phyloP scores from a whole-genome alignment of 106 monocot genomes.

The Dendrobium chrysotoxum region DNA sequence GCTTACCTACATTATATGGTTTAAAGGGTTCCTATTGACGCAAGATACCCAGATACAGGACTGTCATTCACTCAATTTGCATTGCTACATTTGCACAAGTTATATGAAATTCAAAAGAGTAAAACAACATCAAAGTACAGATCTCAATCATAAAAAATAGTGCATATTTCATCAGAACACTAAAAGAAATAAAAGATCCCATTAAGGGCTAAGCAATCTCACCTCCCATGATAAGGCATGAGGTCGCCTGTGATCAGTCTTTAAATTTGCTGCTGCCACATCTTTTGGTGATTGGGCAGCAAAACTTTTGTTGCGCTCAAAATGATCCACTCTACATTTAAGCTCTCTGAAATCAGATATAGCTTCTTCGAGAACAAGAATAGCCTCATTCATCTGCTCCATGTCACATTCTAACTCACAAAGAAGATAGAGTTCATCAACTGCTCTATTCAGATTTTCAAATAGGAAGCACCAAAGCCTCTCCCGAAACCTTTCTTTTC shows the following conservation, averaged over 20 bases:
- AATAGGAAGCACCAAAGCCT: constrained; percentile 98
- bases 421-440: constrained; percentile 96
- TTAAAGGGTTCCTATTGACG: background rate
- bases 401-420: constrained; percentile 96
- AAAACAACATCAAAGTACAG: background rate
- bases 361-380: constrained; percentile 92
- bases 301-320: constrained; percentile 57
- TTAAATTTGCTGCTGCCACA: constrained; percentile 38
- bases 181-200: background rate
- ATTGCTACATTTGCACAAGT: background rate
- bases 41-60: background rate
- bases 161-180: background rate
- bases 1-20: background rate
- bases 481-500: constrained; percentile 96
- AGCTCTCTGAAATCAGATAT: constrained; percentile 86
- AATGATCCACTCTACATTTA: constrained; percentile 74
- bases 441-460: constrained; percentile 92
- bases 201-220: background rate
- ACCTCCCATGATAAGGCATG: constrained; percentile 99
- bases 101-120: constrained; percentile 1
- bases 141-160: background rate
- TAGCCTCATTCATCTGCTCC: constrained; percentile 90
- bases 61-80: background rate
- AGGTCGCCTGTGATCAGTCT: constrained; percentile 74
- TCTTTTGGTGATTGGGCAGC: constrained; percentile 46